Percentiles rank a stretch among this genome's conserved stretches.
Conservation (phyloP, 2,329 filamentous ascomycete species). For the Fusarium clavum region DNA sequence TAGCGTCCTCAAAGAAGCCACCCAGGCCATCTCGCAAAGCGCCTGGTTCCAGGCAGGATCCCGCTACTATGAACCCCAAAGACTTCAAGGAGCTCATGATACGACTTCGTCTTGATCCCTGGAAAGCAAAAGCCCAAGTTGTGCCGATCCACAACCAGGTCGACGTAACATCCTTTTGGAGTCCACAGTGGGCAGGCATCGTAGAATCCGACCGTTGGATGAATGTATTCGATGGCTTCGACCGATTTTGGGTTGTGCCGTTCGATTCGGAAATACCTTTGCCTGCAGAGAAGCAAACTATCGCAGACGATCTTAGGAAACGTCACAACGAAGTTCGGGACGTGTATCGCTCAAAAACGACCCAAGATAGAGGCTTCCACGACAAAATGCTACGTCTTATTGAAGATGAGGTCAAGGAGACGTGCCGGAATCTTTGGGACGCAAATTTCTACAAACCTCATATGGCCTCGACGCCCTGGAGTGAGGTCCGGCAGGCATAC, state of each 20-base stretch:
- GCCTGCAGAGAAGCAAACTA: constrained; percentile 12
- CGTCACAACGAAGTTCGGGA: constrained; percentile 9
- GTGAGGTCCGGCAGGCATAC: constrained; percentile 8
- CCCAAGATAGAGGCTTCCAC: background rate
- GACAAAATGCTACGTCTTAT: constrained; percentile 5
- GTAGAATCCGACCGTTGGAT: constrained; percentile 15
- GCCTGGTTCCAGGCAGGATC: background rate
- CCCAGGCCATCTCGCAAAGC: constrained; percentile 6
- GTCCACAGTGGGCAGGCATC: constrained; percentile 22
- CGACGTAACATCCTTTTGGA: constrained; percentile 40
- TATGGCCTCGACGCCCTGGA: constrained; percentile 26
- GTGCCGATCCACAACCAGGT: constrained; percentile 31
- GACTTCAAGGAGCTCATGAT: constrained; percentile 40
- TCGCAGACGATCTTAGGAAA: constrained; percentile 20
- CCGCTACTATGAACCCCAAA: background rate
- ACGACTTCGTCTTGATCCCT: constrained; percentile 31
- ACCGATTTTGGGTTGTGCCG: constrained; percentile 42
- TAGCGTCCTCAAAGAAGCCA: background rate
- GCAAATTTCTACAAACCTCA: background rate
- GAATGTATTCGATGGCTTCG: constrained; percentile 41
- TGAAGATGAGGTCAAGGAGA: constrained; percentile 29
- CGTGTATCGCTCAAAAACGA: background rate
- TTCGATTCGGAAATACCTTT: constrained; percentile 25
- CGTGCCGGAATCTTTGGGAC: constrained; percentile 38
- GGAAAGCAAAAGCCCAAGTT: constrained; percentile 34